Evolutionary conservation across 2,329 filamentous ascomycete species (phyloP), one percentile per base, ranked within the genome.

Genomic region (Fusarium sterilihyphosum): DNA sequence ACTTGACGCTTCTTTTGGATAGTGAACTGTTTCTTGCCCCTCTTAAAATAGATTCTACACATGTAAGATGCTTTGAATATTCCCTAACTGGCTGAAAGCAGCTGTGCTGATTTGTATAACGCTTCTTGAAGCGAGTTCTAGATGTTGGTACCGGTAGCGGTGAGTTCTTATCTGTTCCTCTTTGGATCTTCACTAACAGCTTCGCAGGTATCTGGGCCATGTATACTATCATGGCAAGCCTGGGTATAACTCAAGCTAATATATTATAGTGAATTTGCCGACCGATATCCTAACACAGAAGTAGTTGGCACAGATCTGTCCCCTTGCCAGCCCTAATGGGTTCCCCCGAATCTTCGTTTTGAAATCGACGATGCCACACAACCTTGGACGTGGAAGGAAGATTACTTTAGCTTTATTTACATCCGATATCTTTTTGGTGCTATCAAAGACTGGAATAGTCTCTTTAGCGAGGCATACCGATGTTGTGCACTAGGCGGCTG

Each of bases 221-320:
- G 61, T 60, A 60, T 20, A 24, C 12, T 2, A 4, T 3, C 1
- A 7, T 17, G 9, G 11, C 0, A 11, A n/a, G 41, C 2, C 13
- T 0, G 1, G 8, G 0, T 0, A 2, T 7, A 5, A 1, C 22
- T 6, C 0, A n/a, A 10, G 12, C 38, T 62, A 4, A 62, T 5
- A 29, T 1, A 3, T 1, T 1, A 5, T 12, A 63, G 61, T 18
- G 61, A 63, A 60, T 60, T 63, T 16, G 53, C 41, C 22, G 61
- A 63, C 17, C 11, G 61, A 17, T 60, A 63, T n/a, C 41, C 53
- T 7, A 60, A 16, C 3, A 35, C 61, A 9, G 41, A 63, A 18
- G 53, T 63, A 20, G 11, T 60, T 8, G 61, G 61, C 14, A 63
- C 61, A 18, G 61, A 63, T 8, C 61, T 63, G 1, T 63, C 61